Base-by-base conservation (phyloP, 805 yeast genomes). In the Trichomonascus vanleenenianus region DNA sequence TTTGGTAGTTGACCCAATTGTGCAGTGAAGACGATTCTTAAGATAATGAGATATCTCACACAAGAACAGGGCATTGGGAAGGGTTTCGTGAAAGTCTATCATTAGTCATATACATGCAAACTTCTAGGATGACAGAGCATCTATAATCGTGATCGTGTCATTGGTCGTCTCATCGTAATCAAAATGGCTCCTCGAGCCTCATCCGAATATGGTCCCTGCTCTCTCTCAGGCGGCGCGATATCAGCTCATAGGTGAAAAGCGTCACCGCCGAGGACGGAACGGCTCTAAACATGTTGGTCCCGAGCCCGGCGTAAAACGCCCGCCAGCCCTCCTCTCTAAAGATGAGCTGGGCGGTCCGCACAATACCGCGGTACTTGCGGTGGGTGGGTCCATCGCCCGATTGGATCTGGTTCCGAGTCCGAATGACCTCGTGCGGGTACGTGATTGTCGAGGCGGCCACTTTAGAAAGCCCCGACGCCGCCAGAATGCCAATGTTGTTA, bases 251-350 rank as follows among this genome's bases (percentile, higher is more conserved):
- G 25, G 95, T 85, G 8, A 91, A 88, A 55, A 93, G 71, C 2
- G 98, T 93, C n/a, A 91, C 86, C 1, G 97, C 97, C 55, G 88
- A 78, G 1, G 96, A 89, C 2, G 98, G 98, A 0, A 91, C 86
- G 0, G 98, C 93, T 55, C 98, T 71, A 27, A 86, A 77, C 57
- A 93, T 67, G 59, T 93, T 93, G 16, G 94, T 81, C 0, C 80
- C 73, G 56, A 89, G 84, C 0, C 98, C 98, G 1, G 93, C 81
- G 60, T 93, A 93, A 61, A 87, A 91, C 2, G 93, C 96, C 32
- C 71, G 63, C 44, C 82, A 51, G 2, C 97, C 96, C 60, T 89
- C 96, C 44, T 73, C 77, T 48, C 58, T 52, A 58, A 72, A 76
- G 40, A 83, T 73, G 14, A 56, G 59, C 40, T 54, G 48, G 16